Evolutionary conservation across 495 filamentous ascomycete genomes (phyloP).

Genomic region (Aspergillus bridgeri): DNA sequence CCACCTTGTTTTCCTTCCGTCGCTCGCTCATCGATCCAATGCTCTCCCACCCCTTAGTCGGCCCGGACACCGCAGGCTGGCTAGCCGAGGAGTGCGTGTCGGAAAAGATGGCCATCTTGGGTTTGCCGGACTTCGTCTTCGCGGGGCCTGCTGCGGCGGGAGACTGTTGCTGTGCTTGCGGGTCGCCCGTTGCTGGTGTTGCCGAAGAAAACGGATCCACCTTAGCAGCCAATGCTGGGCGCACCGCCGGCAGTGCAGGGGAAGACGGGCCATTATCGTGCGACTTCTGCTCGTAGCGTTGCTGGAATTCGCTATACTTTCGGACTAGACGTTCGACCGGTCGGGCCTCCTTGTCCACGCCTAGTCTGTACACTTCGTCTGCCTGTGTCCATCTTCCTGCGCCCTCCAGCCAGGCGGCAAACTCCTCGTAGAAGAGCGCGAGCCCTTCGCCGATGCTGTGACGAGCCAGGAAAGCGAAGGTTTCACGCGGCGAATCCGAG

Average conservation of each 20-base stretch:
- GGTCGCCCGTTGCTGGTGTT: slow-evolving; percentile 47
- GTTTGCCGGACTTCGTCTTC: slow-evolving; percentile 58
- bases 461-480: slow-evolving; percentile 84
- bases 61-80: slow-evolving; percentile 41
- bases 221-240: slow-evolving; percentile 85
- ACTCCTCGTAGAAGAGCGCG: slow-evolving; percentile 97
- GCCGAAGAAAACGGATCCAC: slow-evolving; percentile 68
- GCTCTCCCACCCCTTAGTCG: slow-evolving; percentile 80
- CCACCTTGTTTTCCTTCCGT: slow-evolving; percentile 89
- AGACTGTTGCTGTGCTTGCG: slow-evolving; percentile 56
- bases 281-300: slow-evolving; percentile 62
- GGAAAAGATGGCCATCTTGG: slow-evolving; percentile 92
- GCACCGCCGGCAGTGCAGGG: slow-evolving; percentile 77
- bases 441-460: slow-evolving; percentile 83
- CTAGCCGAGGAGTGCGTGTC: slow-evolving; percentile 53
- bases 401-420: slow-evolving; percentile 85
- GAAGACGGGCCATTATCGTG: slow-evolving; percentile 68
- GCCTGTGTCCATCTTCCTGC: slow-evolving; percentile 86
- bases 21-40: slow-evolving; percentile 82
- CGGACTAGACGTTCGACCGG: slow-evolving; percentile 75
- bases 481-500: slow-evolving; percentile 86
- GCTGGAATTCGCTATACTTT: slow-evolving; percentile 87
- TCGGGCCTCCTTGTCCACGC: slow-evolving; percentile 82
- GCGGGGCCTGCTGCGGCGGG: slow-evolving; percentile 45
- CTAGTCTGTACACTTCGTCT: slow-evolving; percentile 85